Conservation (phyloP, 1,284 basidiomycete genomes). For the Papiliotrema nemorosa region DNA sequence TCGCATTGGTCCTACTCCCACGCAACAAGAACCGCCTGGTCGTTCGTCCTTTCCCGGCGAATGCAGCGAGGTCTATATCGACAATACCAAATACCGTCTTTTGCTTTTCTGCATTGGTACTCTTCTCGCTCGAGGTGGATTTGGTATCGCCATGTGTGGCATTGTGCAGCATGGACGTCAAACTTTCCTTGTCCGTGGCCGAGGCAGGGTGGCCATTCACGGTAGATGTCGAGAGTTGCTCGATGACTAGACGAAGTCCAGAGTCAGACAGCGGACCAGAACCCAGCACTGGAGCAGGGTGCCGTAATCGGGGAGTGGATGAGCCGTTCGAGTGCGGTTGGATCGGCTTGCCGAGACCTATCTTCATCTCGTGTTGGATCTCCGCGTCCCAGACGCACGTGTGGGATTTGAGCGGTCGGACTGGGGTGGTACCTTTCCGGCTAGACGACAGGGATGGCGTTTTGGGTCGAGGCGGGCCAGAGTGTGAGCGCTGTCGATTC, state of each 20-base stretch:
- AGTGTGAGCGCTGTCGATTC: slow-evolving; percentile 1
- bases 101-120: slow-evolving; percentile 6
- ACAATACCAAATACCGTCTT: slow-evolving; percentile 36
- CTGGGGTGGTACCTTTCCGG: slow-evolving; percentile 37
- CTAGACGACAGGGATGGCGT: not conserved
- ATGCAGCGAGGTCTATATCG: slow-evolving; percentile 48
- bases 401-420: slow-evolving; percentile 26
- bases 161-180: slow-evolving; percentile 1
- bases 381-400: slow-evolving; percentile 41
- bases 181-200: slow-evolving; percentile 5
- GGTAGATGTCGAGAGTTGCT: slow-evolving; percentile 19
- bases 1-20: slow-evolving; percentile 46
- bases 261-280: slow-evolving; percentile 38
- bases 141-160: not conserved
- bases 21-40: slow-evolving; percentile 43
- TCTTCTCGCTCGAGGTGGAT: slow-evolving; percentile 9
- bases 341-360: slow-evolving; percentile 35
- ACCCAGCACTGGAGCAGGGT: slow-evolving; percentile 30
- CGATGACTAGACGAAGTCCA: slow-evolving; percentile 33
- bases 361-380: slow-evolving; percentile 33
- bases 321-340: slow-evolving; percentile 3
- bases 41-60: slow-evolving; percentile 40
- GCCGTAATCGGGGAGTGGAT: not conserved
- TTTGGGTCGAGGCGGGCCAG: not conserved
- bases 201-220: not conserved